Percentiles rank a stretch among this genome's conserved stretches.
These are phyloP conservation scores for Pyrrhoderma noxium DNA, from an alignment of 1,284 basidiomycete species.

Conservation along the genomic window DNA sequence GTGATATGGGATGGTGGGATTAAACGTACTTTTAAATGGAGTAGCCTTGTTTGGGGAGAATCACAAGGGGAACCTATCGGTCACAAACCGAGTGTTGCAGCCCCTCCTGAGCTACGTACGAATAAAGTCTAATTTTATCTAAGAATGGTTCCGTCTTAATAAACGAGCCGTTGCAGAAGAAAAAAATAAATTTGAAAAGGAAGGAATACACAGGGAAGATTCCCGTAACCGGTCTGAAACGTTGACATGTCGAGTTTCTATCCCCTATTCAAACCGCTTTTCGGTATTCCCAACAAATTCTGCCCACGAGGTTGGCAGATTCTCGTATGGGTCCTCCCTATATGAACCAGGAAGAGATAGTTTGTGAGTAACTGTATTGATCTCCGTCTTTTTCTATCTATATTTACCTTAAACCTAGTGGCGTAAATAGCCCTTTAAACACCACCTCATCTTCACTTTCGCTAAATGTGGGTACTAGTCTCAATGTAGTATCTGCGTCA, in stretches of 20 bases:
- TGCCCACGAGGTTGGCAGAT: no score
- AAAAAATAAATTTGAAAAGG: no score
- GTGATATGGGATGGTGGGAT: constrained; percentile 72
- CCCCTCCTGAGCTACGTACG: constrained; percentile 1
- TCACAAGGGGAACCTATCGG: constrained; percentile 23
- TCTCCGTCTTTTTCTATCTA: no score
- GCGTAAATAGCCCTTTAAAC: no score
- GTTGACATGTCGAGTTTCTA: not conserved
- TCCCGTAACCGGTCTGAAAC: not conserved
- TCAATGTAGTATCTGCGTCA: no score
- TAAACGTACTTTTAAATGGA: constrained; percentile 74
- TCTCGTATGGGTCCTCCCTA: no score
- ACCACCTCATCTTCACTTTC: no score
- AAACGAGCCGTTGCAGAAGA: not conserved
- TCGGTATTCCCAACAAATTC: not conserved
- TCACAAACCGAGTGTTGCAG: constrained; percentile 16
- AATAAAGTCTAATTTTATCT: not conserved
- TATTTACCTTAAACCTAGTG: no score
- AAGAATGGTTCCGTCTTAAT: not conserved
- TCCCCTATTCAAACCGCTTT: not conserved
- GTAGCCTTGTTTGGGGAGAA: constrained; percentile 60
- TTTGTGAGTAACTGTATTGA: no score
- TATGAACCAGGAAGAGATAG: no score
- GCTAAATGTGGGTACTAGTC: no score
- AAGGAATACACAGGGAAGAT: not conserved